Evolutionary conservation across 495 filamentous ascomycete genomes (phyloP).

Genomic region (Chaetomium tenue): DNA sequence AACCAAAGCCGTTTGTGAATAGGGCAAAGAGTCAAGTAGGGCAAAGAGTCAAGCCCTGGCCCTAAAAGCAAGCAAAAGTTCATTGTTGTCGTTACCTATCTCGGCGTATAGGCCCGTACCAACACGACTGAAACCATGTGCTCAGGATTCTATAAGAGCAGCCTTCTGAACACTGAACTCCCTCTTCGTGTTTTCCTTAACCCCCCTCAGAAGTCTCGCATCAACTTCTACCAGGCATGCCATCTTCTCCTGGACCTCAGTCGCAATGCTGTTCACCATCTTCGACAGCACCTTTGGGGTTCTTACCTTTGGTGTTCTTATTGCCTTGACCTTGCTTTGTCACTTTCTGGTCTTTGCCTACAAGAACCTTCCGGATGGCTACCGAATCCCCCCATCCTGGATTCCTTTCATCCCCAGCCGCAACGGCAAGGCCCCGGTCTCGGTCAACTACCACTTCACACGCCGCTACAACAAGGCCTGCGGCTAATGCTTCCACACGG

Average conservation of each 20-base stretch:
- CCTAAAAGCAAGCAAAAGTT: background rate
- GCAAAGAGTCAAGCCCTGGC: background rate
- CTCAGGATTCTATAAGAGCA: background rate
- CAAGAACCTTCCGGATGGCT: background rate
- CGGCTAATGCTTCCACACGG: conserved; percentile 60
- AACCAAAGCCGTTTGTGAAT: background rate
- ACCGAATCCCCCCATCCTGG: background rate
- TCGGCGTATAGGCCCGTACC: too few relatives aligned
- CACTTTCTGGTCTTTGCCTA: background rate
- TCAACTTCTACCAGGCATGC: background rate
- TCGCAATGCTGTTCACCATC: too few relatives aligned
- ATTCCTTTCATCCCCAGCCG: background rate
- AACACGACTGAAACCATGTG: background rate
- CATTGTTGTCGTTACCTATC: background rate
- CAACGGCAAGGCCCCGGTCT: conserved; percentile 38
- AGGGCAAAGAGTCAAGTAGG: background rate
- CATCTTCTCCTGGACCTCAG: too few relatives aligned
- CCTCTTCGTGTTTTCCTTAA: background rate
- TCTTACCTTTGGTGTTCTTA: too few relatives aligned
- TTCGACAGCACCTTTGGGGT: too few relatives aligned
- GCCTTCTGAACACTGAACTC: background rate
- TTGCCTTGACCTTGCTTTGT: background rate
- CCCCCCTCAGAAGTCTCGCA: background rate
- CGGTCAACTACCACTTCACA: conserved; percentile 52
- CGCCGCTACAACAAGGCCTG: conserved; percentile 54